These are phyloP conservation scores for Aureobasidium sp. DNA, from an alignment of 2,329 filamentous ascomycete genomes.

Conservation along the genomic window DNA sequence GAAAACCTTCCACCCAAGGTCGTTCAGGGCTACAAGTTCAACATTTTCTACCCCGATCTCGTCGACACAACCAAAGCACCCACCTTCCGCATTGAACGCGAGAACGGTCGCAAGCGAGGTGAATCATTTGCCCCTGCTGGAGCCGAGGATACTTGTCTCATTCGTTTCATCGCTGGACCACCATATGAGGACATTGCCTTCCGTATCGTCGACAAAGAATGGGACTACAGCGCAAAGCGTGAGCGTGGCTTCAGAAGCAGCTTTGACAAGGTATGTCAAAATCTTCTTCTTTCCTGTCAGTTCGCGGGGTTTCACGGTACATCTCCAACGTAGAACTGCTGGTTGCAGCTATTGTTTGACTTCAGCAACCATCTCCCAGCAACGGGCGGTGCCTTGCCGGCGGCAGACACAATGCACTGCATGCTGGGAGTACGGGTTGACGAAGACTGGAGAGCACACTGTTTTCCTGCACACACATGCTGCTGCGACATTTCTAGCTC, in stretches of 20 bases:
- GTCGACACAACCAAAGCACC: slow-evolving; percentile 92
- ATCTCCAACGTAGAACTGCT: background rate
- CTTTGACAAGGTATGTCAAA: slow-evolving; percentile 78
- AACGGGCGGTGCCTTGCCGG: background rate
- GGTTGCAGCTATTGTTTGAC: background rate
- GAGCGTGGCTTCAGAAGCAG: slow-evolving; percentile 93
- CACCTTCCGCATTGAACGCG: slow-evolving; percentile 90
- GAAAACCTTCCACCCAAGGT: slow-evolving; percentile 97
- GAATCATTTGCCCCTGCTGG: slow-evolving; percentile 90
- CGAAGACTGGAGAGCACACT: background rate
- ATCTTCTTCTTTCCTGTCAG: background rate
- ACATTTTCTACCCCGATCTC: slow-evolving; percentile 96
- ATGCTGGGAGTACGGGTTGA: background rate
- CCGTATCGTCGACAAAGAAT: slow-evolving; percentile 94
- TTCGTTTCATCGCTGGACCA: slow-evolving; percentile 88
- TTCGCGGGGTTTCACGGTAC: background rate
- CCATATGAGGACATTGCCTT: slow-evolving; percentile 97
- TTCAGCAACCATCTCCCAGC: background rate
- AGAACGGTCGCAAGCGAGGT: slow-evolving; percentile 79
- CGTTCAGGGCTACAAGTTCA: slow-evolving; percentile 98
- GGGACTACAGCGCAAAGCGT: slow-evolving; percentile 95
- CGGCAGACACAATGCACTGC: background rate
- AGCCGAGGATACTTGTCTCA: slow-evolving; percentile 93
- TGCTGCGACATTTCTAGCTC: background rate
- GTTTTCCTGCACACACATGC: background rate